Percentiles rank a stretch among this genome's conserved stretches.
Conservation (phyloP, 2,329 filamentous ascomycete species). For the Trichoderma polysporum region DNA sequence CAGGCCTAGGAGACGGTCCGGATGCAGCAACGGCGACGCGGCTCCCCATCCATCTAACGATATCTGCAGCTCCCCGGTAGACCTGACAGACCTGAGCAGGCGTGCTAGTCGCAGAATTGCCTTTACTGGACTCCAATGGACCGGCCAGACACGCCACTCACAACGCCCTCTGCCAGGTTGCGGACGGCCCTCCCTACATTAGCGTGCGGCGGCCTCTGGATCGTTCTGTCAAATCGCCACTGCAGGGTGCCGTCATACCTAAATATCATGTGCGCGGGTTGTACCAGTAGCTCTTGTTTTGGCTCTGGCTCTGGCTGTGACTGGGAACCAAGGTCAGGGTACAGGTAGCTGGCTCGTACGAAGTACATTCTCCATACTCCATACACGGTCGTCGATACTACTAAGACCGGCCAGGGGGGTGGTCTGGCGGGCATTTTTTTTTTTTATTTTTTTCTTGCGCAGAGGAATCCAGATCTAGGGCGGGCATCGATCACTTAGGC, state of each 20-base stretch:
- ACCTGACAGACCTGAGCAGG: conserved; percentile 13
- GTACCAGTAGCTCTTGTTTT: not conserved
- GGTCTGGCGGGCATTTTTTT: not conserved
- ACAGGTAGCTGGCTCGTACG: not conserved
- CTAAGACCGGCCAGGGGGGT: not conserved
- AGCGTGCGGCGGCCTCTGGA: conserved; percentile 21
- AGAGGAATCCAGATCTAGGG: conserved; percentile 10
- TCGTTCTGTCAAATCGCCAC: conserved; percentile 18
- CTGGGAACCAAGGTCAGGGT: not conserved
- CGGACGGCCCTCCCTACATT: conserved; percentile 17
- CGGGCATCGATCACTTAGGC: not conserved
- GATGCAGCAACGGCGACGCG: conserved; percentile 20
- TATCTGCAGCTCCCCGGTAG: conserved; percentile 19
- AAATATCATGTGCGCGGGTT: conserved; percentile 6
- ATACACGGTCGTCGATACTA: not conserved
- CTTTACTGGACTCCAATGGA: conserved; percentile 3
- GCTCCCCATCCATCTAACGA: conserved; percentile 17
- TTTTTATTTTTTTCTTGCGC: not conserved
- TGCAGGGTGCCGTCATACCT: conserved; percentile 25
- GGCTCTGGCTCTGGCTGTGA: not conserved
- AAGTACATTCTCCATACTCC: not conserved
- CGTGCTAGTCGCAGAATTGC: not conserved
- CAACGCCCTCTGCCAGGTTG: conserved; percentile 17
- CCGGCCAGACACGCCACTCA: conserved; percentile 16
- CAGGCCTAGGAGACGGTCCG: conserved; percentile 16